These are phyloP conservation scores for Lepidopterella palustris DNA, from an alignment of 495 filamentous ascomycete species.

Conservation along the genomic window DNA sequence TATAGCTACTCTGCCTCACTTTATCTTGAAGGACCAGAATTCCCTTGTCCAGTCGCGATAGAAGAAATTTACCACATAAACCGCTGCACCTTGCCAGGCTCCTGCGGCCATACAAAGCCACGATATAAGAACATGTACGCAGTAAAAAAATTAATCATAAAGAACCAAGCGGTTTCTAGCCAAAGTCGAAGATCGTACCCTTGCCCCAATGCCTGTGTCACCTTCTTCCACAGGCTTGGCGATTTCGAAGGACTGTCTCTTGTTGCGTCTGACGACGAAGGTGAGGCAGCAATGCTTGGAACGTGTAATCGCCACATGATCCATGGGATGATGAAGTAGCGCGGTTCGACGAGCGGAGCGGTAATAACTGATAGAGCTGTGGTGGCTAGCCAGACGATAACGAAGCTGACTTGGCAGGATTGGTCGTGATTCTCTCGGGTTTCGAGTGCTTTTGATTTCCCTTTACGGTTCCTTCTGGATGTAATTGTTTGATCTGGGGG, in stretches of 20 bases:
- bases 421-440: slow-evolving; percentile 31
- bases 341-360: slow-evolving; percentile 85
- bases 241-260: neutral
- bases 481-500: neutral
- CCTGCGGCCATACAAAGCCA: slow-evolving; percentile 75
- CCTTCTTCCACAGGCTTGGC: neutral
- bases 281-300: slow-evolving; percentile 35
- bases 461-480: neutral
- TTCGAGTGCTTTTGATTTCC: slow-evolving; percentile 27
- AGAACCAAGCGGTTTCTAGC: slow-evolving; percentile 74
- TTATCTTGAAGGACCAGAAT: slow-evolving; percentile 24
- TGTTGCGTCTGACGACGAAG: slow-evolving; percentile 2
- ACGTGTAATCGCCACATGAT: slow-evolving; percentile 85
- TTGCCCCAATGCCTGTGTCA: neutral
- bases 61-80: slow-evolving; percentile 75
- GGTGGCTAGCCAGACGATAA: slow-evolving; percentile 63
- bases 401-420: slow-evolving; percentile 46
- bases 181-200: slow-evolving; percentile 44
- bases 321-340: slow-evolving; percentile 95
- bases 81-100: slow-evolving; percentile 72
- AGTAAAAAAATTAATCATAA: slow-evolving; percentile 62
- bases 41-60: slow-evolving; percentile 1
- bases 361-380: slow-evolving; percentile 72
- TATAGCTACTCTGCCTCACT: slow-evolving; percentile 37
- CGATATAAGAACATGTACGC: slow-evolving; percentile 74